Evolutionary conservation across 176 grass and related monocot species (phyloP), one percentile per base, ranked within the genome.

Genomic region (Raddia guianensis): DNA sequence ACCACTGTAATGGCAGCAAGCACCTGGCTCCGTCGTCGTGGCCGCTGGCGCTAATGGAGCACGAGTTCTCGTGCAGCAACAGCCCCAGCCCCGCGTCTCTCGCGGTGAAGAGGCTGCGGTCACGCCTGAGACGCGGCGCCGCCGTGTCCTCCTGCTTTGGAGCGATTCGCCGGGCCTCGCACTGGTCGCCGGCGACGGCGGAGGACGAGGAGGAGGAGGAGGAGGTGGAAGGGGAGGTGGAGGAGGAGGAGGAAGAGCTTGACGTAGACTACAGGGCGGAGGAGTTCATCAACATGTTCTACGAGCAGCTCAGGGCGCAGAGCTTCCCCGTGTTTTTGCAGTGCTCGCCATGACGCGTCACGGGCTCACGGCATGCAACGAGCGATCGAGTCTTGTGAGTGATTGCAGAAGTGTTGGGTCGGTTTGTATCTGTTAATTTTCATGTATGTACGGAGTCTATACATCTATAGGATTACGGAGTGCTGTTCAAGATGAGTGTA

Each of bases 201-300:
- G 19, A 1, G 56, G 57, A 68, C 16, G 43, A 68, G 9, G 72
- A n/a, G n/a, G 73, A 34, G 2, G n/a, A 12, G 42, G 58, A 27
- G 2, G 44, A 43, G 32, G 80, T 82, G 0, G 83, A 75, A 51
- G 75, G 77, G 42, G 47, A 37, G 0, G 83, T 72, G 58, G 80
- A 77, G 42, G 47, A 37, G 0, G 83, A 75, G 58, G 80, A 77
- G 42, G 47, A 37, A 32, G 90, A 81, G 63, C 37, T 69, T 62
- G 93, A 95, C 77, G 90, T 97, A 35, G 88, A 97, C 84, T 84
- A 82, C 80, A 93, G 82, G 83, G 93, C 93, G 49, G 93, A 97
- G 83, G 87, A 97, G 73, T 97, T 97, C 86, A 97, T 97, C 62
- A 88, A 67, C 68, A 97, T 72, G 87, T 97, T 97, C 83, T 93